Percentiles rank a stretch among this genome's conserved stretches.
Evolutionary conservation across 129 eudicot genomes (phyloP).

Genomic region (Chrysanthemum seticuspe): DNA sequence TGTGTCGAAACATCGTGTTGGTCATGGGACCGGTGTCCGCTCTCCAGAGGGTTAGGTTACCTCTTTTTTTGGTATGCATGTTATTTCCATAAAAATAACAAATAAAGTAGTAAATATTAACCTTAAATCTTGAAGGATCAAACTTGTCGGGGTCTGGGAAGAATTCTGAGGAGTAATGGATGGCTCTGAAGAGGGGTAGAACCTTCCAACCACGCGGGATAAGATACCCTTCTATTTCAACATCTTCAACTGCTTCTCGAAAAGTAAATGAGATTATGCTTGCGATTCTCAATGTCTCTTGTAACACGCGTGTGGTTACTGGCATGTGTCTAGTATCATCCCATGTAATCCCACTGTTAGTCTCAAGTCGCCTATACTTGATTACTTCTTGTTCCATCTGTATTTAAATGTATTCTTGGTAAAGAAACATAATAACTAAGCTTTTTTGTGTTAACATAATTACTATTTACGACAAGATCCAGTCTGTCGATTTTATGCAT

Average conservation of each 20-base stretch:
- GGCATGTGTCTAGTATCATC: constrained; percentile 72
- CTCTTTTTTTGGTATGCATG: no score
- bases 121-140: constrained; percentile 95
- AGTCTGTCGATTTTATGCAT: background rate
- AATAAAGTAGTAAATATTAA: background rate
- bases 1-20: no score
- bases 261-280: constrained; percentile 76
- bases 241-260: constrained; percentile 89
- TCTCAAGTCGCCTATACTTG: constrained; percentile 26
- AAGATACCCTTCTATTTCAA: constrained; percentile 70
- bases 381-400: constrained; percentile 81
- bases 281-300: constrained; percentile 75
- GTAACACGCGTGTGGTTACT: constrained; percentile 61
- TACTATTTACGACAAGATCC: background rate
- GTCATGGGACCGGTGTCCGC: no score
- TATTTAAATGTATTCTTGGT: background rate
- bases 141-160: constrained; percentile 78
- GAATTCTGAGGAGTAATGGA: constrained; percentile 63
- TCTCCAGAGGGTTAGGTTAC: no score
- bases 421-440: background rate
- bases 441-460: background rate
- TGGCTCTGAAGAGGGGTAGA: constrained; percentile 82
- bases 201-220: constrained; percentile 98
- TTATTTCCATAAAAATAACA: no score
- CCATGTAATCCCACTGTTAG: constrained; percentile 63